Base-by-base conservation (phyloP, 2,329 filamentous ascomycete species). In the Talaromyces verruculosus region DNA sequence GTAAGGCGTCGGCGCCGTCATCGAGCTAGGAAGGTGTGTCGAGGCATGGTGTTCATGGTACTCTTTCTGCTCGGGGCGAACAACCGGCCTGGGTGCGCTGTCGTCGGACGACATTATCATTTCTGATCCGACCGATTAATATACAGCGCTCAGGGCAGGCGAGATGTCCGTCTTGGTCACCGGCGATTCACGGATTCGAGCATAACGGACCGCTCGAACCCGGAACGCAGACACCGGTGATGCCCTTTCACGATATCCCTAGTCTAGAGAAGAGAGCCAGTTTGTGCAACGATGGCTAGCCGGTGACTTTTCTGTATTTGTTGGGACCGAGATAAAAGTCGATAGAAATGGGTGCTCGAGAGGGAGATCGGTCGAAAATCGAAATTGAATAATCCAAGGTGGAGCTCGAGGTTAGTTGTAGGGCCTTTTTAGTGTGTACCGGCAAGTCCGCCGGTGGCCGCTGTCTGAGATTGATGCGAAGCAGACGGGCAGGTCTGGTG, bases 61-160 rank as follows among this genome's bases (percentile, higher is more conserved):
- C 57, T 60, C 37, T 64, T 72, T 73, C 66, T 74, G 71, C 63
- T 71, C 67, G 61, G 75, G 73, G 69, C 72, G 68, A 68, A 70
- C 72, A 69, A 74, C 68, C 71, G 74, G 70, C 67, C 67, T 71
- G 47, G 78, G 72, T 71, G 77, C 74, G 73, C 76, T 76, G 74
- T 74, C 77, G 74, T 80, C 77, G 74, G 80, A 75, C 75, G 78
- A 77, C 82, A 83, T 83, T 69, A 73, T 79, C 72, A 77, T 81
- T 82, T 83, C 69, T 47, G 41, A 37, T 60, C 37, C n/a, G n/a
- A 45, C 39, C 15, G 57, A 39, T 45, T 19, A n/a, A 28, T 19
- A 73, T 79, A 72, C 72, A 72, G 71, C 71, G 68, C 73, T 75
- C 74, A 74, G 74, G 74, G 73, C 71, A 77, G 71, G 75, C 71